Conservation (phyloP, 1,139 yeast species). For the Geotrichum citri-aurantii region DNA sequence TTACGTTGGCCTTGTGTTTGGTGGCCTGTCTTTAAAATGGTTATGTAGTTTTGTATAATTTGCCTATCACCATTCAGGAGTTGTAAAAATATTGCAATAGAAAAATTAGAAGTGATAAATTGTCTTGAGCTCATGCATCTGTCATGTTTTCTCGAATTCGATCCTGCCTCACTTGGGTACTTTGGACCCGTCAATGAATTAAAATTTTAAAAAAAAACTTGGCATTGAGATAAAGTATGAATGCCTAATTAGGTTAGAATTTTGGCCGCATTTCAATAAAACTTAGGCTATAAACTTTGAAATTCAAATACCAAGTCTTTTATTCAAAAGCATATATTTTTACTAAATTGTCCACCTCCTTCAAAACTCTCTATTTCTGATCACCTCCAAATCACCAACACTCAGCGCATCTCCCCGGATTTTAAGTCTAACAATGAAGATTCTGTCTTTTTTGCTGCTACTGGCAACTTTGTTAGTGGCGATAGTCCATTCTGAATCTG, state of each 20-base stretch:
- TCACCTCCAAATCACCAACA: slow-evolving; percentile 7
- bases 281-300: neutral
- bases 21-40: neutral
- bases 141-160: neutral
- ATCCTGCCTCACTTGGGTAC: neutral
- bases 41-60: neutral
- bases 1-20: neutral
- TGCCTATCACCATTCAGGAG: neutral
- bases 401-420: neutral
- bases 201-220: neutral
- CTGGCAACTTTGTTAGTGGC: slow-evolving; percentile 1
- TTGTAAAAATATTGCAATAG: neutral
- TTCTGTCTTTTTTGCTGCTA: slow-evolving; percentile 5
- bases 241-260: neutral
- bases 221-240: neutral
- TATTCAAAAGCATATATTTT: neutral
- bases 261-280: neutral
- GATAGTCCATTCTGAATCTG: neutral
- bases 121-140: neutral
- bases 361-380: neutral
- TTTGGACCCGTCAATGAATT: neutral
- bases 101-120: too few species aligned
- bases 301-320: neutral
- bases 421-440: neutral
- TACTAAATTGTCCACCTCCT: neutral